Evolutionary conservation across 495 filamentous ascomycete genomes (phyloP).

Genomic region (Annulohypoxylon nitens): DNA sequence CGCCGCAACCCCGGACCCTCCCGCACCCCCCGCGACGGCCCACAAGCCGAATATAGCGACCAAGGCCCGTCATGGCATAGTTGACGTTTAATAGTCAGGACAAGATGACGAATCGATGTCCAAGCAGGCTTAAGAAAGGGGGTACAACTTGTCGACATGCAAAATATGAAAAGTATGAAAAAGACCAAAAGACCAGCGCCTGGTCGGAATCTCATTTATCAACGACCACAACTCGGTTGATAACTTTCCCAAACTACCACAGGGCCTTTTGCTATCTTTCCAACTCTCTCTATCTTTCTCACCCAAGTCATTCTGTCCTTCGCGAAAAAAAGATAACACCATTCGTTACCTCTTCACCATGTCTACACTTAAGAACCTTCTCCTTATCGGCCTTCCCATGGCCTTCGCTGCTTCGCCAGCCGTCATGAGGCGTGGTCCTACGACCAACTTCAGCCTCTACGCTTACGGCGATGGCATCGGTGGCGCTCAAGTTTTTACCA

Average conservation of each 20-base stretch:
- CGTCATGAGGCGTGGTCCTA: conserved; percentile 14
- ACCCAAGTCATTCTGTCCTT: conserved; percentile 2
- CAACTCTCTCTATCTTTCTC: background rate
- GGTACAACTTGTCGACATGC: conserved; percentile 22
- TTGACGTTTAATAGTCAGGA: conserved; percentile 15
- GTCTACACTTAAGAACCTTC: conserved; percentile 30
- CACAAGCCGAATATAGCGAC: conserved; percentile 33
- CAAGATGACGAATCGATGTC: conserved; percentile 38
- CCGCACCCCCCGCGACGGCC: conserved; percentile 33
- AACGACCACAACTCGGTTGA: conserved; percentile 21
- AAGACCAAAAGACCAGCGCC: conserved; percentile 12
- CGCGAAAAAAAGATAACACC: background rate
- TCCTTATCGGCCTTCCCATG: conserved; percentile 34
- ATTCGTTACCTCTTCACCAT: conserved; percentile 15
- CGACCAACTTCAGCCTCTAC: conserved; percentile 49
- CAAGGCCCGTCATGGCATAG: conserved; percentile 23
- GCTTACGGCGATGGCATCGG: conserved; percentile 54
- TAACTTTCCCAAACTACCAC: conserved; percentile 1
- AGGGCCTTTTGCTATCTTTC: conserved; percentile 5
- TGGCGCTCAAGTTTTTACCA: conserved; percentile 54
- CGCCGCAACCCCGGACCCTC: conserved; percentile 24
- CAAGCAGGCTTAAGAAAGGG: background rate
- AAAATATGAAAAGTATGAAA: background rate
- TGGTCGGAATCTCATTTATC: conserved; percentile 14
- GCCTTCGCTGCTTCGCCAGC: conserved; percentile 23